Percentiles rank a stretch among this genome's conserved stretches.
These are phyloP conservation scores for Austroboletus eburneus DNA, from an alignment of 768 basidiomycete genomes.

Conservation along the genomic window DNA sequence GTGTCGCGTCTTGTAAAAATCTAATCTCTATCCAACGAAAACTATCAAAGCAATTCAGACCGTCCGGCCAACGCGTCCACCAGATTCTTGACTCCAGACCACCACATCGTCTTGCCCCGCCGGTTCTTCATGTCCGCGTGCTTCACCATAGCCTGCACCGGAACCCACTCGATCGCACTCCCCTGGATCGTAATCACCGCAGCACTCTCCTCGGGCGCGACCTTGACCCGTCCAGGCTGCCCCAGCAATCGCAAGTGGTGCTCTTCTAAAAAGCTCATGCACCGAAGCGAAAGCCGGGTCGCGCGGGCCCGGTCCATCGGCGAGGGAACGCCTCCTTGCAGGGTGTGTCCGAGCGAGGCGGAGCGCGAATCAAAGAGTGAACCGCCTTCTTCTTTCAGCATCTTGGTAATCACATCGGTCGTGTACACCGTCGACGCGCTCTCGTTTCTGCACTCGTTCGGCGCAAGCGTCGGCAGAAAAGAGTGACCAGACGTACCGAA, in stretches of 20 bases:
- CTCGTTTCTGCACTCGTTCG: slow-evolving; percentile 60
- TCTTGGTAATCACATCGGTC: slow-evolving; percentile 87
- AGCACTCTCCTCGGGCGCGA: slow-evolving; percentile 62
- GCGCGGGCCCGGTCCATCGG: slow-evolving; percentile 92
- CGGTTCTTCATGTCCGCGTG: slow-evolving; percentile 92
- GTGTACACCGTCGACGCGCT: slow-evolving; percentile 83
- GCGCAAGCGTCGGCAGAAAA: background rate
- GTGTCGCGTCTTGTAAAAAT: slow-evolving; percentile 13
- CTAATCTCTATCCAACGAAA: background rate
- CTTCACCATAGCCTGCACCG: slow-evolving; percentile 76
- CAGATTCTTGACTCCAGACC: slow-evolving; percentile 63
- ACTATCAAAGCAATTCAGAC: slow-evolving; percentile 48
- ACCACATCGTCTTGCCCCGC: slow-evolving; percentile 76
- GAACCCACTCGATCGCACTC: slow-evolving; percentile 74
- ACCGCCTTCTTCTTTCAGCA: slow-evolving; percentile 94
- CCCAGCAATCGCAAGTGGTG: slow-evolving; percentile 58
- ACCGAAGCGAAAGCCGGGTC: slow-evolving; percentile 82
- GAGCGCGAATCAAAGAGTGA: slow-evolving; percentile 88
- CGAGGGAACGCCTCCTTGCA: slow-evolving; percentile 95
- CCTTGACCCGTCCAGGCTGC: slow-evolving; percentile 49
- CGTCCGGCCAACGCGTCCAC: slow-evolving; percentile 72
- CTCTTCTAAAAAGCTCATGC: slow-evolving; percentile 90
- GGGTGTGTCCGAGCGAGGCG: slow-evolving; percentile 94
- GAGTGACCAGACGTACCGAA: slow-evolving; percentile 53
- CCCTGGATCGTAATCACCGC: slow-evolving; percentile 92